Evolutionary conservation across 345 rosid genomes (phyloP), one percentile per base, ranked within the genome.

Genomic region (Eucalyptus brandiana): DNA sequence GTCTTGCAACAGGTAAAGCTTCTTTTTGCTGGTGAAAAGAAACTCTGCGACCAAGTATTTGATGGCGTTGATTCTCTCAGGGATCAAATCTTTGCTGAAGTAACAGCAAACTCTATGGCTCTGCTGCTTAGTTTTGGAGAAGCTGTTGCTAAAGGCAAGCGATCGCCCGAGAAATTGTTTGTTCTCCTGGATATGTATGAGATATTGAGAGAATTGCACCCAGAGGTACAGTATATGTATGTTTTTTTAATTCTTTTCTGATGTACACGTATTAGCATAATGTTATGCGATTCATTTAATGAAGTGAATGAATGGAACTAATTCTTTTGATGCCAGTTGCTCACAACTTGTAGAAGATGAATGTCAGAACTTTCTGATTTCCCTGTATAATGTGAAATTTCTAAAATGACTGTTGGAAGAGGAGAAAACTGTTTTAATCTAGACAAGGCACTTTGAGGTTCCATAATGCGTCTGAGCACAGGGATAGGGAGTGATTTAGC

Each of bases 141-240:
- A 89, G 99, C 99, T 76, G 93, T 98, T 51, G 99, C 99, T 76
- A 98, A 93, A 94, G 97, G 99, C 96, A 98, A 96, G 93, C 94
- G 99, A 92, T 98, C 99, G 6, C 99, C 99, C 1, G 99, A 98
- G 90, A 97, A 97, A 87, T 89, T 98, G 48, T 98, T 98, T 91
- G 99, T 97, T 90, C 94, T 97, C 85, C 88, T 98, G 88, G 99
- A 98, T 92, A 98, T 98, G 99, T 98, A 95, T 86, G 99, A 98
- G 95, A 97, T 97, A 76, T 96, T 98, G 99, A 93, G 98, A 92
- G 99, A 97, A 93, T 95, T 97, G 90, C 96, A 95, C 88, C 93
- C 97, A 47, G 99, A 95, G 98, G 99, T 98, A 96, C 56, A 83
- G 69, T 47, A 48, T 26, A 88, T 80, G n/a, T 56, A 5, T 32